Base-by-base conservation (phyloP, 1,284 basidiomycete species). In the Polyporus tsugae region DNA sequence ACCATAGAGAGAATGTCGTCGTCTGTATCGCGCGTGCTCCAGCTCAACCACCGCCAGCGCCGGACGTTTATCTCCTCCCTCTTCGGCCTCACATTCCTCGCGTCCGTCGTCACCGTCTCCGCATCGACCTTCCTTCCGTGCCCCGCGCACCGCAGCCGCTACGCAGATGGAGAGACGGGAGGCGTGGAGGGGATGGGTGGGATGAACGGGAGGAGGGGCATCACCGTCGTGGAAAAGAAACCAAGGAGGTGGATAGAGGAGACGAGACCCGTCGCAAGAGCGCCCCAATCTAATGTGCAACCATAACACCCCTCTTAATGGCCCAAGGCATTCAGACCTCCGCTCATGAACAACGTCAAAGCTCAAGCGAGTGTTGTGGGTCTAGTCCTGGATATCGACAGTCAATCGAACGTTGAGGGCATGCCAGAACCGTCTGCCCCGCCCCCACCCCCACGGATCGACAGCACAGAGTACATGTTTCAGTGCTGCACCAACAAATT, bases 241-340 rank as follows among this genome's bases (percentile, higher is more conserved):
- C 89, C 91, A n/a, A 85, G 87, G 75, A 84, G 91, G 72, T 95
- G 92, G 92, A 94, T 95, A 77, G 90, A 93, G 79, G 92, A 95
- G 80, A 90, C 82, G 75, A 77, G 81, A 60, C 87, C 86, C 11
- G 78, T 52, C 46, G 35, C 65, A 53, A 67, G 46, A 53, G 42
- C 65, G 5, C 41, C 58, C 22, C 41, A 64, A 55, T 71, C 94
- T 81, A 96, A 96, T 78, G 95, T 91, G 73, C 89, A 88, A 66
- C 53, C 66, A 53, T 72, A 66, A 69, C 60, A 13, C 44, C 29
- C 15, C 65, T 33, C 42, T 29, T 62, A 65, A 62, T 66, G n/a
- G 53, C 55, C 15, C 38, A 19, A 22, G 39, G 36, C 33, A 6
- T 19, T 22, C 55, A n/a, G 53, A 36, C 15, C 29, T 55, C 25